Conservation (phyloP, 768 basidiomycete genomes). For the Macrolepiota fuliginosa region DNA sequence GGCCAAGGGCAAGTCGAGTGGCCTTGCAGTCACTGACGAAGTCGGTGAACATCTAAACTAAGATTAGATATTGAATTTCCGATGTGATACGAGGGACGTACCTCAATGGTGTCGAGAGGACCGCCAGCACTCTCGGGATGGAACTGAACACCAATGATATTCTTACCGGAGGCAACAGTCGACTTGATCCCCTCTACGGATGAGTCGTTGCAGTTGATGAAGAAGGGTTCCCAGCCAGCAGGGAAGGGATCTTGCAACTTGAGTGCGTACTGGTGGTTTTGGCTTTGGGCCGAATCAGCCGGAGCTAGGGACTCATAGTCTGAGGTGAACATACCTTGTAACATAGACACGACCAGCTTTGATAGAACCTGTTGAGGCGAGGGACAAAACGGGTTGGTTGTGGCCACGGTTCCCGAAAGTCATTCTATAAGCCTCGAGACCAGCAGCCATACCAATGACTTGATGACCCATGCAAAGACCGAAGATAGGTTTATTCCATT, state of each 20-base stretch:
- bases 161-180: slow-evolving; percentile 83
- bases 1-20: slow-evolving; percentile 37
- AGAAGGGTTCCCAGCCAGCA: slow-evolving; percentile 96
- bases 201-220: slow-evolving; percentile 99
- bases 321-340: slow-evolving; percentile 60
- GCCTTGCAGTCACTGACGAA: slow-evolving; percentile 81
- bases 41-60: slow-evolving; percentile 85
- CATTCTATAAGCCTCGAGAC: slow-evolving; percentile 96
- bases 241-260: slow-evolving; percentile 95
- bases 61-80: not conserved
- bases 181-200: slow-evolving; percentile 99
- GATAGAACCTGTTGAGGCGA: slow-evolving; percentile 92
- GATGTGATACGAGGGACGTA: slow-evolving; percentile 28
- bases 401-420: slow-evolving; percentile 99
- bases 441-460: slow-evolving; percentile 96
- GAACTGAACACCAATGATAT: slow-evolving; percentile 98
- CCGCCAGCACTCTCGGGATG: slow-evolving; percentile 98
- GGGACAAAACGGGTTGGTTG: slow-evolving; percentile 96
- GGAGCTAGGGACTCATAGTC: not conserved
- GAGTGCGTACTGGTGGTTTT: slow-evolving; percentile 99
- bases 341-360: slow-evolving; percentile 96
- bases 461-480: slow-evolving; percentile 99
- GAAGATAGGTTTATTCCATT: slow-evolving; percentile 94
- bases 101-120: slow-evolving; percentile 98
- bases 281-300: slow-evolving; percentile 39